Percentiles rank a stretch among this genome's conserved stretches.
These are phyloP conservation scores for Aechmea fasciata DNA, from an alignment of 176 grass and related monocot genomes.

Conservation along the genomic window DNA sequence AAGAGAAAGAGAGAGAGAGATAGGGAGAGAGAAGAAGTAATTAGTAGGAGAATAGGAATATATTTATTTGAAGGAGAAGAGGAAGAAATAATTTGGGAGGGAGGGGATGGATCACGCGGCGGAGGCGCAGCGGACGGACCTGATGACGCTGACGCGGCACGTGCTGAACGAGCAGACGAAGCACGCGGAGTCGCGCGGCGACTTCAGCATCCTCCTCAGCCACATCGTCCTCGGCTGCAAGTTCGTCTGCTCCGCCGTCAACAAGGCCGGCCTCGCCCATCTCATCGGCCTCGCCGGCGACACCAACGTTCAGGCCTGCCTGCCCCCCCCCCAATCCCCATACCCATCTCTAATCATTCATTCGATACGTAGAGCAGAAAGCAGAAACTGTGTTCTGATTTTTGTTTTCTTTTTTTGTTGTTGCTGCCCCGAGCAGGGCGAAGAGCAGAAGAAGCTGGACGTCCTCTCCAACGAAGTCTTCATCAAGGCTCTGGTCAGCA, in stretches of 20 bases:
- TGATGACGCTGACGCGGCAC: slow-evolving; percentile 94
- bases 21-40: background rate
- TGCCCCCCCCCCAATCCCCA: too few species aligned
- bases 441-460: slow-evolving; percentile 99
- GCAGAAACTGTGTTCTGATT: too few species aligned
- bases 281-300: slow-evolving; percentile 83
- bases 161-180: slow-evolving; percentile 93
- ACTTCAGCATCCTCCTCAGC: slow-evolving; percentile 93
- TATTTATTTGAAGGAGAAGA: background rate
- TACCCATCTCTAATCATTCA: too few species aligned
- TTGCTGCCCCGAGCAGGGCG: too few species aligned
- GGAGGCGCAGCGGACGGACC: slow-evolving; percentile 68
- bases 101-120: slow-evolving; percentile 69
- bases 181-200: slow-evolving; percentile 67
- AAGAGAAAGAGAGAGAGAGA: too few species aligned
- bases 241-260: slow-evolving; percentile 92
- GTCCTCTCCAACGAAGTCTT: slow-evolving; percentile 97
- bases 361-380: too few species aligned
- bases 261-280: slow-evolving; percentile 89
- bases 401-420: too few species aligned
- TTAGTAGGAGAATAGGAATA: too few species aligned
- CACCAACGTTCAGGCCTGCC: slow-evolving; percentile 75
- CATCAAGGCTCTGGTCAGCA: slow-evolving; percentile 88
- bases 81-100: background rate
- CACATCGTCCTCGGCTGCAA: slow-evolving; percentile 99